phyloP scores from a whole-genome alignment of 805 yeast species.

The Kodamaea fukazawae region DNA sequence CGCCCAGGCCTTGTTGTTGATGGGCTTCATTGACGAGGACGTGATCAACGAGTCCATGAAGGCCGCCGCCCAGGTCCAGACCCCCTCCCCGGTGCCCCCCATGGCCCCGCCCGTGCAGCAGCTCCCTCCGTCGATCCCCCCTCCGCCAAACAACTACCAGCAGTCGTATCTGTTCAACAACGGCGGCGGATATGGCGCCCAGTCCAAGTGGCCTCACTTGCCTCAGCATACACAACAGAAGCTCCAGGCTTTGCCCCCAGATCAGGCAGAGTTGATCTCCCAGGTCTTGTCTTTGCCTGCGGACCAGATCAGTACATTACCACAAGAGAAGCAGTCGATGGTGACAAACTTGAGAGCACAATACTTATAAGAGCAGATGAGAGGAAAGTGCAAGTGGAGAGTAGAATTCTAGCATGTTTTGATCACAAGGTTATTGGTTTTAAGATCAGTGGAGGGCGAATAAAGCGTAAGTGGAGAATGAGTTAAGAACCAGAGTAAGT shows the following conservation, averaged over 20 bases:
- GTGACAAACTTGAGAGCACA: slow-evolving; percentile 55
- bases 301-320: slow-evolving; percentile 48
- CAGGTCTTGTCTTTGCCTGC: slow-evolving; percentile 51
- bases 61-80: slow-evolving; percentile 19
- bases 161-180: slow-evolving; percentile 6
- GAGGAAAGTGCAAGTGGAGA: not conserved
- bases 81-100: slow-evolving; percentile 18
- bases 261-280: slow-evolving; percentile 56
- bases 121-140: slow-evolving; percentile 12
- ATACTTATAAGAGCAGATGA: slow-evolving; percentile 33
- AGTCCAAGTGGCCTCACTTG: slow-evolving; percentile 41
- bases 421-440: no score
- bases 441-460: no score
- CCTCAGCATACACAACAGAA: slow-evolving; percentile 50
- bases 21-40: slow-evolving; percentile 72
- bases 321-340: slow-evolving; percentile 53
- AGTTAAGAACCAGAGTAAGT: no score
- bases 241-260: slow-evolving; percentile 49
- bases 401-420: no score
- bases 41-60: slow-evolving; percentile 60
- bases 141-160: slow-evolving; percentile 6
- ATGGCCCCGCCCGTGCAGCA: slow-evolving; percentile 12
- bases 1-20: slow-evolving; percentile 68
- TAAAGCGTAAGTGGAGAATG: no score
- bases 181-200: slow-evolving; percentile 4